Evolutionary conservation across 768 basidiomycete species (phyloP).

Genomic region (Antrodiella citrinella): DNA sequence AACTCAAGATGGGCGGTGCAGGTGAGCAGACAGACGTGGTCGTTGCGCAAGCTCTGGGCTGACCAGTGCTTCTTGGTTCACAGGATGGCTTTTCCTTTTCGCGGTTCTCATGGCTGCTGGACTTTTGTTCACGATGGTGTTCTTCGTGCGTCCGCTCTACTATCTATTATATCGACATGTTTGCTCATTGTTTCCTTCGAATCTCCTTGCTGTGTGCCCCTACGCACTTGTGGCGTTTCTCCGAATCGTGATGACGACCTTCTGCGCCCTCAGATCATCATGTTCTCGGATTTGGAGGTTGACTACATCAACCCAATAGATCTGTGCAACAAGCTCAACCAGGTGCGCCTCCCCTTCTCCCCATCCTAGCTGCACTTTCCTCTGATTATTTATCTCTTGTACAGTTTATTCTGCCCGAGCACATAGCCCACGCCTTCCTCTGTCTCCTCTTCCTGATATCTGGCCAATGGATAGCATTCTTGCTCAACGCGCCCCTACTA

Average conservation of each 20-base stretch:
- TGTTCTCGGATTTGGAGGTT: slow-evolving; percentile 99
- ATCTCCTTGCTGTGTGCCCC: not conserved
- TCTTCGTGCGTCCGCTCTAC: slow-evolving; percentile 71
- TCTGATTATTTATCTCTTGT: not conserved
- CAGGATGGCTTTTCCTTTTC: slow-evolving; percentile 96
- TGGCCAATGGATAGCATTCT: slow-evolving; percentile 92
- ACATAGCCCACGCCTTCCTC: slow-evolving; percentile 89
- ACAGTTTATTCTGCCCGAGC: slow-evolving; percentile 96
- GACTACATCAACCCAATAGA: slow-evolving; percentile 99
- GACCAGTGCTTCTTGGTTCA: not conserved
- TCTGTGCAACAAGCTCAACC: slow-evolving; percentile 98
- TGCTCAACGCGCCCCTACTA: slow-evolving; percentile 84
- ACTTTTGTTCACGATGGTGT: slow-evolving; percentile 97
- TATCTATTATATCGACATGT: not conserved
- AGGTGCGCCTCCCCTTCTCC: slow-evolving; percentile 39
- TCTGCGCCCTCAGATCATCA: slow-evolving; percentile 71
- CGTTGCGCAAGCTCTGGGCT: not conserved
- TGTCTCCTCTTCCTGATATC: slow-evolving; percentile 84
- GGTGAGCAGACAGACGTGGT: slow-evolving; percentile 5
- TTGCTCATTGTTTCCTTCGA: not conserved
- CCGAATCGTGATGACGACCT: not conserved
- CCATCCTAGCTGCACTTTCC: not conserved
- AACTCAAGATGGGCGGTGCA: slow-evolving; percentile 7
- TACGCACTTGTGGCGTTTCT: not conserved
- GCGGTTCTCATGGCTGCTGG: slow-evolving; percentile 93